Evolutionary conservation across 108 stramenopile species (phyloP).

Genomic region (Schizochytrium sp.): DNA sequence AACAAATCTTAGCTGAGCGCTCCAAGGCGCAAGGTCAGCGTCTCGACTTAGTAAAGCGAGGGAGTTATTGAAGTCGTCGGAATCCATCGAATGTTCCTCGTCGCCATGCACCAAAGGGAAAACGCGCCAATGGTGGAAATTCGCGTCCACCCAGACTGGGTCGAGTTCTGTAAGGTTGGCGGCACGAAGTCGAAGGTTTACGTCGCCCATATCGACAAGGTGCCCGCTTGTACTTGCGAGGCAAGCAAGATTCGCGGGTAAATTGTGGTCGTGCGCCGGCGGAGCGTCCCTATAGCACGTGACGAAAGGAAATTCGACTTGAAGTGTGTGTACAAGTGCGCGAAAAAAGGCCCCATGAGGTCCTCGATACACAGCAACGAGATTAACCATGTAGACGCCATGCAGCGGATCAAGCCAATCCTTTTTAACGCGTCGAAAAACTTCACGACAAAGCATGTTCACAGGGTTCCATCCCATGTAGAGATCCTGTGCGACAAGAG

Average conservation of each 20-base stretch:
- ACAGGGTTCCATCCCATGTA: constrained; percentile 12
- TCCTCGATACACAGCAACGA: not conserved
- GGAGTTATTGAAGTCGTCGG: not conserved
- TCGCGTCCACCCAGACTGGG: not conserved
- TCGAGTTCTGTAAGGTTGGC: not conserved
- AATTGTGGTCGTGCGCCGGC: not conserved
- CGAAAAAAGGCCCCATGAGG: not conserved
- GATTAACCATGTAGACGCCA: not conserved
- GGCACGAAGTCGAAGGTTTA: not conserved
- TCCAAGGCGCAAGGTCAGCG: no score
- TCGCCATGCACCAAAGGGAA: not conserved
- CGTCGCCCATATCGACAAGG: not conserved
- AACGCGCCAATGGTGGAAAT: not conserved
- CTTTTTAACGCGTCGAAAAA: not conserved
- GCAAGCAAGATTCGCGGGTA: not conserved
- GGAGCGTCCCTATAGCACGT: not conserved
- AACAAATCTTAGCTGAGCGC: not conserved
- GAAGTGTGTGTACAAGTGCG: not conserved
- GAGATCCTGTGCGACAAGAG: not conserved
- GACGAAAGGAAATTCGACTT: not conserved
- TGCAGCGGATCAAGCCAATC: not conserved
- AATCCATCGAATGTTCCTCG: not conserved
- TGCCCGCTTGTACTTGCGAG: not conserved
- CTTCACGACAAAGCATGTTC: not conserved
- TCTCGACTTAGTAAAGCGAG: no score